Base-by-base conservation (phyloP, 208 protist genomes). In the Kentomonas sorsogonicus region DNA sequence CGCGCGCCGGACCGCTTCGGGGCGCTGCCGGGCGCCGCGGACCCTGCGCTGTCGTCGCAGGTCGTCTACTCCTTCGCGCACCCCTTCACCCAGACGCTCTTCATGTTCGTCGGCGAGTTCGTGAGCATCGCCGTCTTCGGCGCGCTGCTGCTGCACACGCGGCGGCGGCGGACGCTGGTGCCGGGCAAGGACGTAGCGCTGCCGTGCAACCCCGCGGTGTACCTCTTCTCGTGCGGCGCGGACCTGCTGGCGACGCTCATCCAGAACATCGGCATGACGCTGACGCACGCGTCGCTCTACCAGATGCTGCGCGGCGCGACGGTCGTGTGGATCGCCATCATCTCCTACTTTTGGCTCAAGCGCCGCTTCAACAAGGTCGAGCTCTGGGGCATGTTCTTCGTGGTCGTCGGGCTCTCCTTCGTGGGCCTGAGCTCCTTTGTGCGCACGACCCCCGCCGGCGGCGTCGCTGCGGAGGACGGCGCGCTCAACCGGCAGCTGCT, bases 221-320 rank as follows among this genome's bases (percentile, higher is more conserved):
- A 66, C 48, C 55, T 90, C 31, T 52, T 91, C 33, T 63, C 85
- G 9, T 60, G 66, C 20, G 80, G 70, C 13, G 86, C 89, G 1
- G 91, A 96, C 54, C 79, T 97, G 47, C 36, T 83, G 1, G 89
- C 90, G 2, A 87, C 73, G 30, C 77, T 86, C 13, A 59, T 96
- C n/a, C 90, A 95, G 60, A 92, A 84, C 60, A 64, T 96, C 13
- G 90, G 86, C 43, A 74, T 97, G 46, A 77, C 77, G 22, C 79
- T 91, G 20, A 96, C 95, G 16, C 70, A 82, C 59, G 88, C 86
- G 9, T 95, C 83, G n/a, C 75, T 94, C 6, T 95, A 91, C 53
- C 87, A 97, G 70, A 96, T 97, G 87, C 70, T 98, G 48, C 77
- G 93, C 56, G 95, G 93, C 4, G 71, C 89, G 16, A 86, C 91